phyloP scores from a whole-genome alignment of 345 rosid genomes.

The Ceriops decandra region DNA sequence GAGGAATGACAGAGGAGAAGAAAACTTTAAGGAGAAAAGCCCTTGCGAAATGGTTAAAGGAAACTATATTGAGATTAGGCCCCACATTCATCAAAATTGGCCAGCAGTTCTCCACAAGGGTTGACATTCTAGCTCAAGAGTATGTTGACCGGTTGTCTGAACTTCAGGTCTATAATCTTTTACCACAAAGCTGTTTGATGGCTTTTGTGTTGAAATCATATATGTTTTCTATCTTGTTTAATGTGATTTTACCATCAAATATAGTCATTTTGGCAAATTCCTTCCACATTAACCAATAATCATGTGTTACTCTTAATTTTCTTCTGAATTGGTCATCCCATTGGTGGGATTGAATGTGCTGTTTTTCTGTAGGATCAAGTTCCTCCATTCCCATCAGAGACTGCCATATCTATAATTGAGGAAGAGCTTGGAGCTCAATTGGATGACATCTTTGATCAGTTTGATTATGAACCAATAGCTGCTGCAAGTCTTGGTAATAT shows the following conservation, averaged over 20 bases:
- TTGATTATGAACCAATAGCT: slow-evolving; percentile 93
- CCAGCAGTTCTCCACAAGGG: slow-evolving; percentile 97
- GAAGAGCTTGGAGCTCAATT: slow-evolving; percentile 90
- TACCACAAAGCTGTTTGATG: not conserved
- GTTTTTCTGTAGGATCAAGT: slow-evolving; percentile 79
- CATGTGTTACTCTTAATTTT: not conserved
- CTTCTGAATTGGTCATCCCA: not conserved
- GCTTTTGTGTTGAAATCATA: not conserved
- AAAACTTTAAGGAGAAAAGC: slow-evolving; percentile 58
- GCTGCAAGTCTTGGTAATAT: slow-evolving; percentile 96
- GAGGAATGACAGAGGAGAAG: slow-evolving; percentile 88
- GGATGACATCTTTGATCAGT: slow-evolving; percentile 59
- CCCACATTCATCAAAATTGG: slow-evolving; percentile 98
- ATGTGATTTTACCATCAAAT: too few relatives aligned
- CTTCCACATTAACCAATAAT: slow-evolving; percentile 1
- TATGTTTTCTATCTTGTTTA: not conserved
- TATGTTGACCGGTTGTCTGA: slow-evolving; percentile 95
- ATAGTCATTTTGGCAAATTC: too few relatives aligned
- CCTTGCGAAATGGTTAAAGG: slow-evolving; percentile 94
- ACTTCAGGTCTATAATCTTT: slow-evolving; percentile 59
- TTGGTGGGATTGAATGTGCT: slow-evolving; percentile 12
- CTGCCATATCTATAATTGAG: slow-evolving; percentile 75
- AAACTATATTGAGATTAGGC: slow-evolving; percentile 82
- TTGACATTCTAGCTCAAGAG: slow-evolving; percentile 96
- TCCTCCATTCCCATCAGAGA: slow-evolving; percentile 95